Evolutionary conservation across 192 early-diverging fungal genomes (phyloP).

Genomic region (Chytriomyces sp.): DNA sequence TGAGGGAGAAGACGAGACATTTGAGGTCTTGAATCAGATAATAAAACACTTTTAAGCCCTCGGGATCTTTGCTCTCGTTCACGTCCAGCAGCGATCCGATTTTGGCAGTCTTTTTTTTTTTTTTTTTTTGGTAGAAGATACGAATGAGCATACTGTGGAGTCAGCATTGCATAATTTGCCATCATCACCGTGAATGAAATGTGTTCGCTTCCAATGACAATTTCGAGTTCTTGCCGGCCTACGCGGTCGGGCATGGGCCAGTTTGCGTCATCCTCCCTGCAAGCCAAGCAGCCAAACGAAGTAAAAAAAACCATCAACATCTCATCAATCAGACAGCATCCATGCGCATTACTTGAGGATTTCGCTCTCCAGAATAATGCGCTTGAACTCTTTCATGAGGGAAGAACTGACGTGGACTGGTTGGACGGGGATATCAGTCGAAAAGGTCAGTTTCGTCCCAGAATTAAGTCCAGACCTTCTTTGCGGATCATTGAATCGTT

Average conservation of each 20-base stretch:
- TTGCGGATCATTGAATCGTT: slow-evolving; percentile 96
- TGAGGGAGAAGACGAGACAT: slow-evolving; percentile 92
- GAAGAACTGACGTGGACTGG: slow-evolving; percentile 77
- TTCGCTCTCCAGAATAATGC: slow-evolving; percentile 87
- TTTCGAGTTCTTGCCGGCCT: slow-evolving; percentile 94
- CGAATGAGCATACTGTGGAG: neutral
- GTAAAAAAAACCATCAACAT: too few species aligned
- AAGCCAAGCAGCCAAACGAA: too few species aligned
- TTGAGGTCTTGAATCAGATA: slow-evolving; percentile 99
- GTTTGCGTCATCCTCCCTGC: slow-evolving; percentile 39
- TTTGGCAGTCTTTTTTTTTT: slow-evolving; percentile 74
- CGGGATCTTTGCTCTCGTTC: slow-evolving; percentile 86
- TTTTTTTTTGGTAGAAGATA: neutral
- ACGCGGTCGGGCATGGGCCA: slow-evolving; percentile 92
- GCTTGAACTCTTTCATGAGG: slow-evolving; percentile 84
- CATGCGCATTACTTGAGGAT: slow-evolving; percentile 72
- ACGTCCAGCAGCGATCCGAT: slow-evolving; percentile 92
- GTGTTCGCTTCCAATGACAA: slow-evolving; percentile 84
- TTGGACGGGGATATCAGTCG: neutral
- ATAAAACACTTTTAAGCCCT: slow-evolving; percentile 92
- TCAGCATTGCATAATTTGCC: neutral
- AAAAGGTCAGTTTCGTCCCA: slow-evolving; percentile 21
- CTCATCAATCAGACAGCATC: too few species aligned
- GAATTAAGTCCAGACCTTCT: slow-evolving; percentile 60
- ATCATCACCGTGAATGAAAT: slow-evolving; percentile 83